Evolutionary conservation across 768 basidiomycete species (phyloP).

Genomic region (Suillus lakei): DNA sequence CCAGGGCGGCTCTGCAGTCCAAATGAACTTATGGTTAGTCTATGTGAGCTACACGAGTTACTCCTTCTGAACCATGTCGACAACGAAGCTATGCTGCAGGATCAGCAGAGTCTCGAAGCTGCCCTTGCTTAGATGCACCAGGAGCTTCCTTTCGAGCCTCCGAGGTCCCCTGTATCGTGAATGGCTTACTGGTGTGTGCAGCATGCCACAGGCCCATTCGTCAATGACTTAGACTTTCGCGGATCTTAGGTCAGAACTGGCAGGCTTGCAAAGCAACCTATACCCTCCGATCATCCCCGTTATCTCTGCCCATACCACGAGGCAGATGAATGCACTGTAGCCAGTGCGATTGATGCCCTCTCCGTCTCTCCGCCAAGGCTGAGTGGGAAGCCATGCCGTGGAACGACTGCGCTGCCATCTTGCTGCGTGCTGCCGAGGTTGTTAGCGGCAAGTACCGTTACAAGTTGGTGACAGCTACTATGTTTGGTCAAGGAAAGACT

Average conservation of each 20-base stretch:
- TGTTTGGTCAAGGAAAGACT: slow-evolving; percentile 99
- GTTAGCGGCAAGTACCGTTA: slow-evolving; percentile 95
- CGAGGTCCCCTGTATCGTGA: slow-evolving; percentile 92
- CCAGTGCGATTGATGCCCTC: slow-evolving; percentile 87
- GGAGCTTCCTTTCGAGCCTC: slow-evolving; percentile 83
- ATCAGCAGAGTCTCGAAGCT: slow-evolving; percentile 75
- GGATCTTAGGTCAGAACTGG: slow-evolving; percentile 74
- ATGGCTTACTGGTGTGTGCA: slow-evolving; percentile 77
- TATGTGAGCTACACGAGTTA: background rate
- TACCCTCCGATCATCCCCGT: slow-evolving; percentile 86
- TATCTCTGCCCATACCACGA: slow-evolving; percentile 88
- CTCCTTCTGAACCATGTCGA: background rate
- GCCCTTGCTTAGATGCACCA: slow-evolving; percentile 82
- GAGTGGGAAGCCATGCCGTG: slow-evolving; percentile 96
- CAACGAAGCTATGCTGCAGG: slow-evolving; percentile 81
- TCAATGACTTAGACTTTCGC: slow-evolving; percentile 5
- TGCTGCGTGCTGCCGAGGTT: slow-evolving; percentile 97
- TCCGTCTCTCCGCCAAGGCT: slow-evolving; percentile 79
- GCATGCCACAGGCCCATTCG: background rate
- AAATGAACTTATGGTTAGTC: slow-evolving; percentile 92
- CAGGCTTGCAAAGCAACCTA: slow-evolving; percentile 73
- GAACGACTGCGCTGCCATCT: slow-evolving; percentile 97
- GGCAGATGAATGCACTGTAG: slow-evolving; percentile 77
- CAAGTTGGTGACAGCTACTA: slow-evolving; percentile 93
- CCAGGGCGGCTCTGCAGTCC: slow-evolving; percentile 60